These are phyloP conservation scores for Hsuehochloa calcarea DNA, from an alignment of 176 grass and related monocot species.

Conservation along the genomic window DNA sequence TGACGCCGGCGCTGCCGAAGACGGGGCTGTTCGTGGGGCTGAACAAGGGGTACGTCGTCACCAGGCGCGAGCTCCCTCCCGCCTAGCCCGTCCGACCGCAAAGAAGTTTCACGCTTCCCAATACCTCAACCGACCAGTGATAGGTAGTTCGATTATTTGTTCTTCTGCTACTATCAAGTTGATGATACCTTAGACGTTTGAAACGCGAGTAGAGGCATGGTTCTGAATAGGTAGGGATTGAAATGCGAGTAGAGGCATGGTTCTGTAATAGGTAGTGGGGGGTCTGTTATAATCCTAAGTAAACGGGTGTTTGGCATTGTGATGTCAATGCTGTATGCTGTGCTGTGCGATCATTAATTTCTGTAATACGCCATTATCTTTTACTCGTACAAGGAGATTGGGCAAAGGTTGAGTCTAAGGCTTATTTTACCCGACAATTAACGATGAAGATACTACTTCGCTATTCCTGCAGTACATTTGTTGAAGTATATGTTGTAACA, in stretches of 20 bases:
- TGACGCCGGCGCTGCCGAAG: constrained; percentile 40
- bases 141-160: not conserved
- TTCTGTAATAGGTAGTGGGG: not conserved
- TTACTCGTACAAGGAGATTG: not conserved
- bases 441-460: not conserved
- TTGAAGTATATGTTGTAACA: not conserved
- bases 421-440: not conserved
- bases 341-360: not conserved
- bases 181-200: not conserved
- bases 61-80: constrained; percentile 42
- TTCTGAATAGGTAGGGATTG: too few species aligned
- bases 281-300: not conserved
- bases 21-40: constrained; percentile 42
- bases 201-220: not conserved
- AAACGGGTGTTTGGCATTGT: not conserved
- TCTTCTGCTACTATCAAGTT: not conserved
- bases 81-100: constrained; percentile 28
- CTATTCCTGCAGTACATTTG: not conserved
- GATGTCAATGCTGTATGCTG: not conserved
- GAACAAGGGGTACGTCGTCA: constrained; percentile 44
- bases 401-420: not conserved
- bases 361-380: not conserved
- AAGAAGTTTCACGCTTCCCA: not conserved
- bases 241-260: not conserved
- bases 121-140: not conserved